Evolutionary conservation across 371 early-diverging fungal species (phyloP), one percentile per base, ranked within the genome.

Genomic region (Blakeslea trispora): DNA sequence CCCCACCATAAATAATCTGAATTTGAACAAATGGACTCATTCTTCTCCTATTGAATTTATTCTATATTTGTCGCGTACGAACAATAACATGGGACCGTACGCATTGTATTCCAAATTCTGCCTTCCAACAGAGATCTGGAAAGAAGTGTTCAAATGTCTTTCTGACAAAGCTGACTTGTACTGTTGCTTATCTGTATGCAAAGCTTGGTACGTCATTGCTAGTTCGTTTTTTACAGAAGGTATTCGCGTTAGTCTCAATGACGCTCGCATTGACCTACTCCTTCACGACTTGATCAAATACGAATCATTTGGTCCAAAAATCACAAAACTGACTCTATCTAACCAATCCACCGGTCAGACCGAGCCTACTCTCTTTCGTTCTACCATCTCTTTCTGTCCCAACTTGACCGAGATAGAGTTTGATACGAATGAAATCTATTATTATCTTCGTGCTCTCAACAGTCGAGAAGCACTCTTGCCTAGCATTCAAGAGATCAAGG

Each of bases 361-460:
- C 4, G 19, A 21, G 11, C 34, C 57, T 18, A 43, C 13, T 10
- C 19, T 15, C 0, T 49, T 56, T 8, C 40, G 57, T 18, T 39
- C 50, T 5, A 21, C 49, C 13, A 5, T 56, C 13, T 49, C 34
- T 13, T 19, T 19, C 3, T 56, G 57, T 23, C 43, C 49, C 5
- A 56, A 56, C 15, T 43, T 56, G 1, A 9, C 41, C 3, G 49
- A 49, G n/a, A 32, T 56, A 0, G n/a, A 22, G 14, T 56, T 56
- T 49, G 40, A 40, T 11, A 41, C 24, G 8, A 35, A 23, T 15
- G 46, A 56, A 15, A 28, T 49, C 14, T 56, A 48, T 19, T 19
- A 56, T 6, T 56, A 56, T 42, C 40, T 56, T 14, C 48, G 42
- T 15, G 31, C 15, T 3, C 23, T 56, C 13, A 56, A 56, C 19